These are phyloP conservation scores for Scheffersomyces stambukii DNA, from an alignment of 1,139 yeast genomes.

Conservation along the genomic window DNA sequence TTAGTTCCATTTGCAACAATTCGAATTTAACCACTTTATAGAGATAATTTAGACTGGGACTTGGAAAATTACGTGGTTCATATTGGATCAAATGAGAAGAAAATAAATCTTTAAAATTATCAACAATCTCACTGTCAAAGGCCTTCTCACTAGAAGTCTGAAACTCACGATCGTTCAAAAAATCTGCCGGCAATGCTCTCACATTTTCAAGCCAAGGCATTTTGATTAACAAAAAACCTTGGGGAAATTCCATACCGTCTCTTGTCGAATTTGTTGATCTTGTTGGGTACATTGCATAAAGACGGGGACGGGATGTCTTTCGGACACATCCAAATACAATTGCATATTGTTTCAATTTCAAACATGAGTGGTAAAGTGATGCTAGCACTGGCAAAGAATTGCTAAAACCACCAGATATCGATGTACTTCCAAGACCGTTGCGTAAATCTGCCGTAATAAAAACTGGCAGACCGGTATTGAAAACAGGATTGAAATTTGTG, in stretches of 20 bases:
- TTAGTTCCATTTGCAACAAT: slow-evolving; percentile 57
- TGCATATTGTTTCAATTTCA: slow-evolving; percentile 51
- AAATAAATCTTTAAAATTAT: slow-evolving; percentile 14
- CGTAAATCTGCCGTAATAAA: slow-evolving; percentile 50
- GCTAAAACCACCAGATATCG: slow-evolving; percentile 33
- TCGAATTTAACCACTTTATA: slow-evolving; percentile 63
- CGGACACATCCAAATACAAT: slow-evolving; percentile 70
- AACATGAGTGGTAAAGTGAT: slow-evolving; percentile 61
- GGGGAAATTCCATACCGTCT: slow-evolving; percentile 34
- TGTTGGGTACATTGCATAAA: slow-evolving; percentile 63
- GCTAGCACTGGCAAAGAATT: slow-evolving; percentile 70
- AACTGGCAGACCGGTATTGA: slow-evolving; percentile 50
- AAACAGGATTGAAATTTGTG: slow-evolving; percentile 42
- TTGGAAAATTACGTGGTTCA: slow-evolving; percentile 52
- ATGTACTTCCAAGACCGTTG: slow-evolving; percentile 25
- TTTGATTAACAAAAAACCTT: slow-evolving; percentile 57
- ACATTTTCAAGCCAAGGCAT: slow-evolving; percentile 68
- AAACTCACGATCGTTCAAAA: slow-evolving; percentile 11
- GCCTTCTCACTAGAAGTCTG: slow-evolving; percentile 6
- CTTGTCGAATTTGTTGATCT: slow-evolving; percentile 16
- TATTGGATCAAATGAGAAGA: too few relatives aligned
- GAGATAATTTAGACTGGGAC: slow-evolving; percentile 68
- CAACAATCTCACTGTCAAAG: slow-evolving; percentile 13
- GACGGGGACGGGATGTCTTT: slow-evolving; percentile 49
- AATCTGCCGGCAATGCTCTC: slow-evolving; percentile 41